phyloP scores from a whole-genome alignment of 192 early-diverging fungal genomes.

The Tieghemiomyces parasiticus region DNA sequence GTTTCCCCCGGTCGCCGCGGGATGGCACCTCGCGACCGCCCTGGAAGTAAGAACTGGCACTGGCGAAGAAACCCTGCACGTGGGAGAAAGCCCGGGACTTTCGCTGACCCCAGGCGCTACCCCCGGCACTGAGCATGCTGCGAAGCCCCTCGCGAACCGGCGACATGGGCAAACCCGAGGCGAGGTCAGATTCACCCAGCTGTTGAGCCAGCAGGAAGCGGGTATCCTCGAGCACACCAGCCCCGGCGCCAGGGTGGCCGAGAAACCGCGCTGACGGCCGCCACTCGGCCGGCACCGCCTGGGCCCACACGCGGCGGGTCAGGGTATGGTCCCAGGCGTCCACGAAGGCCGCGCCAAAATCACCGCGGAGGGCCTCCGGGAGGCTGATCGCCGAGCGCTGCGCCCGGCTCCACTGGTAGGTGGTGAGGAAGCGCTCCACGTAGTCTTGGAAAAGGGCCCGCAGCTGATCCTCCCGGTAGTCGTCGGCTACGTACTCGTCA shows the following conservation, averaged over 20 bases:
- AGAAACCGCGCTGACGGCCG: background rate
- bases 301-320: background rate
- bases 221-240: slow-evolving; percentile 7
- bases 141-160: background rate
- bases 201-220: slow-evolving; percentile 1
- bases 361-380: slow-evolving; percentile 1
- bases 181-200: background rate
- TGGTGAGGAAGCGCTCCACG: slow-evolving; percentile 9
- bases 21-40: background rate
- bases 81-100: background rate
- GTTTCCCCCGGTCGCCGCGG: background rate
- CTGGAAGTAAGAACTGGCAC: background rate
- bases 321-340: background rate
- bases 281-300: background rate
- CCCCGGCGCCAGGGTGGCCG: slow-evolving; percentile 4
- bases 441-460: slow-evolving; percentile 7
- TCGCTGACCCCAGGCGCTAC: background rate
- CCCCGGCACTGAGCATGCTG: background rate
- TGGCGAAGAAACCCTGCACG: background rate
- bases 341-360: slow-evolving; percentile 4
- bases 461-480: slow-evolving; percentile 7
- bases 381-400: background rate
- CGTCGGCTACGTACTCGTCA: background rate
- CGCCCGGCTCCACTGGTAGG: slow-evolving; percentile 7
- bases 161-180: background rate